A percentile compares a stretch with the other conserved stretches of the same genome.
These are phyloP conservation scores for Coniella lustricola DNA, from an alignment of 2,329 filamentous ascomycete genomes.

Conservation along the genomic window DNA sequence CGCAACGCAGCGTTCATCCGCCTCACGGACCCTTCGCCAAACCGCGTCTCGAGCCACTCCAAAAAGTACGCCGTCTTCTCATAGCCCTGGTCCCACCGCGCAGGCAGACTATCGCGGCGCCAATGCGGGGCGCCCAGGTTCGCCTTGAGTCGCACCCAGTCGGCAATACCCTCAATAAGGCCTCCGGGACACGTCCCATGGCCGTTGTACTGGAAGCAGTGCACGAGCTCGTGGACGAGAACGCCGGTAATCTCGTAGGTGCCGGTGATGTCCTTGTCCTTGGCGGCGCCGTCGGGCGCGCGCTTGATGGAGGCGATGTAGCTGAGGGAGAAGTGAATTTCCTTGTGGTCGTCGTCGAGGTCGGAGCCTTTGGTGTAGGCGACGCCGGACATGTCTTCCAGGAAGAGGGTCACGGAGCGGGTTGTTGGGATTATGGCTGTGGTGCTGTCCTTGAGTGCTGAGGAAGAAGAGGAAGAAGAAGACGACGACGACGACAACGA, in stretches of 20 bases:
- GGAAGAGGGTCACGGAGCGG: conserved; percentile 75
- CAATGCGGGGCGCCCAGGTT: conserved; percentile 76
- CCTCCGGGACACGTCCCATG: conserved; percentile 59
- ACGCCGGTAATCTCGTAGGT: conserved; percentile 70
- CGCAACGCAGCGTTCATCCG: conserved; percentile 63
- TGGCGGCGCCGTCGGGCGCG: conserved; percentile 21
- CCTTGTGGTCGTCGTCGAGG: conserved; percentile 16
- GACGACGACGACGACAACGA: background rate
- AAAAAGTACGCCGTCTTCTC: conserved; percentile 88
- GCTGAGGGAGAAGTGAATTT: conserved; percentile 59
- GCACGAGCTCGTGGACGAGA: conserved; percentile 85
- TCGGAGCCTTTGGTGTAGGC: conserved; percentile 65
- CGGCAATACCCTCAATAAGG: conserved; percentile 83
- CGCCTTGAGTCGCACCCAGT: conserved; percentile 78
- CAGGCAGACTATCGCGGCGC: conserved; percentile 46
- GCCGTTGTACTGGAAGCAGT: conserved; percentile 83
- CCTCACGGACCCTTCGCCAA: conserved; percentile 51
- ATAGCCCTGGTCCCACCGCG: conserved; percentile 83
- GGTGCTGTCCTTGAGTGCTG: no score
- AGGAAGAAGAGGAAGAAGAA: no score
- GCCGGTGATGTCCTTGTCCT: conserved; percentile 30
- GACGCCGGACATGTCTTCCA: conserved; percentile 74
- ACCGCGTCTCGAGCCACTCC: conserved; percentile 69
- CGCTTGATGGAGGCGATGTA: conserved; percentile 54
- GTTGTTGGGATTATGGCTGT: conserved; percentile 35